phyloP scores from a whole-genome alignment of 2,329 filamentous ascomycete genomes.

The Sporothrix luriei region DNA sequence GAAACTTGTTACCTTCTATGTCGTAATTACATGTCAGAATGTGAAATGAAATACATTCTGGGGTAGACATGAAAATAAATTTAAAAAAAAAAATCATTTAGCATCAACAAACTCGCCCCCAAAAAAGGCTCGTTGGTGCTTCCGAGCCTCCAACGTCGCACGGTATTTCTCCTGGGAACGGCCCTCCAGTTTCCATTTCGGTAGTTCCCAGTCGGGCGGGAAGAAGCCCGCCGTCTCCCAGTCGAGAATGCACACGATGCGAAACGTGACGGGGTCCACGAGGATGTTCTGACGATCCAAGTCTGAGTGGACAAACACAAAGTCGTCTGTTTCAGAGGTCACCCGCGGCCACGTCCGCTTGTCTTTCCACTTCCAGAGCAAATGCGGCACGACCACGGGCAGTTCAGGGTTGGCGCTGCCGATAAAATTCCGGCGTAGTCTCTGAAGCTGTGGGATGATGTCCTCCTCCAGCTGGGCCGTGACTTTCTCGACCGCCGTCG shows the following conservation, averaged over 20 bases:
- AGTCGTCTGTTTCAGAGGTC: slow-evolving; percentile 25
- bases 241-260: slow-evolving; percentile 38
- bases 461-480: slow-evolving; percentile 2
- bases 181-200: slow-evolving; percentile 14
- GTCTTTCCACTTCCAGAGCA: slow-evolving; percentile 12
- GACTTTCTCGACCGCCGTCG: not conserved
- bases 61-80: no score
- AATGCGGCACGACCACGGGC: slow-evolving; percentile 20
- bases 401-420: slow-evolving; percentile 20
- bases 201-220: slow-evolving; percentile 38
- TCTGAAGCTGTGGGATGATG: slow-evolving; percentile 19
- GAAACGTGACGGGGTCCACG: slow-evolving; percentile 37
- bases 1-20: no score
- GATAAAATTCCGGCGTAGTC: not conserved
- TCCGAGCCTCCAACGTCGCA: no score
- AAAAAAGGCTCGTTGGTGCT: no score
- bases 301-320: slow-evolving; percentile 37
- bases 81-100: no score
- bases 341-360: not conserved
- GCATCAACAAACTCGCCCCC: no score
- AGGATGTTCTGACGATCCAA: slow-evolving; percentile 37
- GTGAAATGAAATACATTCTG: no score
- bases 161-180: not conserved
- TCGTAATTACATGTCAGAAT: no score
- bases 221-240: slow-evolving; percentile 40